Evolutionary conservation across 2,329 filamentous ascomycete genomes (phyloP), one percentile per base, ranked within the genome.

Genomic region (Aureobasidium sp.): DNA sequence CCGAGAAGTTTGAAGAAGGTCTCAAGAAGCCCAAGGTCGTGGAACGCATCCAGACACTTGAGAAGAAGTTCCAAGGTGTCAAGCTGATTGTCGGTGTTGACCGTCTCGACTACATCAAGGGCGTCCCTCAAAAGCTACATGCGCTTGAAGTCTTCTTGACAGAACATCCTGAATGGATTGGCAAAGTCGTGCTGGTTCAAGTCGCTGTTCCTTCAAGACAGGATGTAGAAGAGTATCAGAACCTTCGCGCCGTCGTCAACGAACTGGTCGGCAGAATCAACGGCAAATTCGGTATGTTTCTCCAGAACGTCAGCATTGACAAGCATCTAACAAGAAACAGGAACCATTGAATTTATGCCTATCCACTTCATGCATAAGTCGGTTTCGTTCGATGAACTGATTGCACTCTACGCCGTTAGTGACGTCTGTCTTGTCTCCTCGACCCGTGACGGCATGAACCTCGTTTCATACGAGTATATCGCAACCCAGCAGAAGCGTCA

Each of bases 331-430:
- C 57, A 48, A 44, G 36, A 32, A 10, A 20, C 62, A 84, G 81
- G 93, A 73, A 97, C 92, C 36, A 88, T 97, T 71, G 93, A 97
- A 75, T 97, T 97, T 78, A 97, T 96, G 88, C 94, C 94, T 0
- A 97, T 99, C 69, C 94, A 97, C 76, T 97, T 97, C 79, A 87
- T 97, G 70, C 94, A 97, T 79, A 95, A 97, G 78, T 96, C 90
- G 5, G 92, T 97, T 71, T 86, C 86, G 53, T 97, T 97, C 69
- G 92, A 97, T 68, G 94, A 97, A 77, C 85, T 99, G 39, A 92
- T 95, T 55, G 92, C 92, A 0, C 83, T 97, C 9, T 97, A 97
- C 73, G 90, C 91, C 17, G 88, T 95, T 26, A 94, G 91, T 3
- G 94, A 97, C 72, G 90, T 91, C 48, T 96, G 92, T 73, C 84